phyloP scores from a whole-genome alignment of 768 basidiomycete genomes.

The Tylopilus rubrobrunneus region DNA sequence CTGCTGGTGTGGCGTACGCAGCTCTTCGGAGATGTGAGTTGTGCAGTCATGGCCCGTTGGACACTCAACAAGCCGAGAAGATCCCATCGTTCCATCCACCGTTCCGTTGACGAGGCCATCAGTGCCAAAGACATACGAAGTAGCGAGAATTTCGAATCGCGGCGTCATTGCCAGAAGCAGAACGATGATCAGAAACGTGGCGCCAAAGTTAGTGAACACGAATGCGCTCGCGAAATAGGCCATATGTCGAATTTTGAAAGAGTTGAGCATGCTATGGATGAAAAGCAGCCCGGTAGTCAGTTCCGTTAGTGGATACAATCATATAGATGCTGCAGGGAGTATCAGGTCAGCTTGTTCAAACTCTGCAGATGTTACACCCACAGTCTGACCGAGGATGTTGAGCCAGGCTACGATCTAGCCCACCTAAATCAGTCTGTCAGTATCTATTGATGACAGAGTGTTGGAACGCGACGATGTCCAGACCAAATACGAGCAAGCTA shows the following conservation, averaged over 20 bases:
- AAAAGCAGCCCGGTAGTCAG: conserved; percentile 38
- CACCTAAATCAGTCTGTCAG: conserved; percentile 11
- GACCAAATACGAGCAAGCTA: no score
- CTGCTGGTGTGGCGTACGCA: conserved; percentile 44
- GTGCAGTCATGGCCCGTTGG: conserved; percentile 35
- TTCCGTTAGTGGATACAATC: conserved; percentile 23
- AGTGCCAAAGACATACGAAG: conserved; percentile 55
- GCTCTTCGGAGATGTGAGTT: conserved; percentile 39
- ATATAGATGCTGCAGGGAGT: conserved; percentile 23
- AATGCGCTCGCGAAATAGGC: conserved; percentile 32
- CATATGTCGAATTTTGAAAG: conserved; percentile 38
- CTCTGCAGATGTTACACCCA: conserved; percentile 33
- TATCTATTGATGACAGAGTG: neutral
- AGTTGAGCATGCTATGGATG: conserved; percentile 42
- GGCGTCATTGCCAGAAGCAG: conserved; percentile 41
- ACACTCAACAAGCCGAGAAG: conserved; percentile 45
- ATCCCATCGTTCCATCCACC: conserved; percentile 41
- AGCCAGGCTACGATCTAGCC: conserved; percentile 35
- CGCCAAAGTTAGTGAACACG: conserved; percentile 45
- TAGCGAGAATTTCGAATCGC: conserved; percentile 52
- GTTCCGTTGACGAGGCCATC: conserved; percentile 37
- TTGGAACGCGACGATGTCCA: no score
- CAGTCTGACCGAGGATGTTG: conserved; percentile 23
- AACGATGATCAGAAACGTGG: conserved; percentile 40
- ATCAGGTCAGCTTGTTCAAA: conserved; percentile 36